Percentiles rank a stretch among this genome's conserved stretches.
Conservation (phyloP, 768 basidiomycete genomes). For the Psilocybe cyanescens region DNA sequence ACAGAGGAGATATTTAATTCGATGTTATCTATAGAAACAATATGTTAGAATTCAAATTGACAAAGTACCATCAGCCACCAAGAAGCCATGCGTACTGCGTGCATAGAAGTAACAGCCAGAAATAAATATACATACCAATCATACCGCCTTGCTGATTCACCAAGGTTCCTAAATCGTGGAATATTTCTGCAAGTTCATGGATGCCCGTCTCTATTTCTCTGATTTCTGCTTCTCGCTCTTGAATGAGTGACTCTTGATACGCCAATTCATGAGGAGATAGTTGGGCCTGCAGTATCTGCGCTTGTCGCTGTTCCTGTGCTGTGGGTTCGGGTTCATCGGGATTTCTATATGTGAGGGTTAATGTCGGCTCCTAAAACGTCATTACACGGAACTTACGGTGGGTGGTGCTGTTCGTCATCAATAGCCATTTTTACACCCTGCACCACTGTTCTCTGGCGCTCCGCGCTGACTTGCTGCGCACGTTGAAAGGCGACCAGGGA, state of each 20-base stretch:
- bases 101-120: background rate
- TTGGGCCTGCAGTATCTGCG: conserved; percentile 69
- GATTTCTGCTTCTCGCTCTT: conserved; percentile 94
- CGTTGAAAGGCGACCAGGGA: conserved; percentile 92
- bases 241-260: conserved; percentile 93
- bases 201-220: conserved; percentile 97
- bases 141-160: conserved; percentile 94
- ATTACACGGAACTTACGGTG: conserved; percentile 24
- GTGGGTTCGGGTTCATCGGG: conserved; percentile 46
- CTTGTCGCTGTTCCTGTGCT: conserved; percentile 61
- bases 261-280: conserved; percentile 92
- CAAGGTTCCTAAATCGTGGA: conserved; percentile 92
- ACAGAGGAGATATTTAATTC: conserved; percentile 92
- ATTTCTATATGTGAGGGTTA: conserved; percentile 20
- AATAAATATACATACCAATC: conserved; percentile 66
- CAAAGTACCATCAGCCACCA: background rate
- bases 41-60: background rate
- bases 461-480: conserved; percentile 88
- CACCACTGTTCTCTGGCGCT: conserved; percentile 87
- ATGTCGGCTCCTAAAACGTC: conserved; percentile 5
- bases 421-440: conserved; percentile 85
- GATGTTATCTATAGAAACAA: conserved; percentile 75
- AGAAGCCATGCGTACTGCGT: background rate
- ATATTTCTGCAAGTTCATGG: conserved; percentile 94
- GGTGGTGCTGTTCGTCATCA: conserved; percentile 63